Evolutionary conservation across 2,329 filamentous ascomycete species (phyloP).

Genomic region (Colletotrichum lini): DNA sequence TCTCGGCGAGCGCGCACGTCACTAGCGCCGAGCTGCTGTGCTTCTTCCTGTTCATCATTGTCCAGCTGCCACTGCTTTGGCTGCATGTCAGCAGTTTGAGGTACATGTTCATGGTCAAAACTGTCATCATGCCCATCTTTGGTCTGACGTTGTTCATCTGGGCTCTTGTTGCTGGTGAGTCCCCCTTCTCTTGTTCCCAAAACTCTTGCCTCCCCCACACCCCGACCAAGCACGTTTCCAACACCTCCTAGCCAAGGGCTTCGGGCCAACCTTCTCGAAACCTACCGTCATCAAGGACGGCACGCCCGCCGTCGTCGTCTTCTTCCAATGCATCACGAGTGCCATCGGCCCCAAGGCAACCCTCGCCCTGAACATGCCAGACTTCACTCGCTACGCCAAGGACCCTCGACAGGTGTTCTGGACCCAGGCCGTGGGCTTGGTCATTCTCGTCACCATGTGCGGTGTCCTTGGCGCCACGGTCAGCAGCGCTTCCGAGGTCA

Average conservation of each 20-base stretch:
- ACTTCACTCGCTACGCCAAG: constrained; percentile 45
- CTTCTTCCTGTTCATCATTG: constrained; percentile 49
- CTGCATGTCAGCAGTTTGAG: constrained; percentile 33
- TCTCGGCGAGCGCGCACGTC: constrained; percentile 55
- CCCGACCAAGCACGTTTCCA: not conserved
- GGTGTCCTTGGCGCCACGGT: constrained; percentile 64
- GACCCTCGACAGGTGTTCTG: constrained; percentile 42
- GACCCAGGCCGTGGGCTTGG: constrained; percentile 41
- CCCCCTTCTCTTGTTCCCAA: fast-evolving
- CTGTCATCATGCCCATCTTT: constrained; percentile 44
- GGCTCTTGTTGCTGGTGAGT: constrained; percentile 40
- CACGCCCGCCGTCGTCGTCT: constrained; percentile 42
- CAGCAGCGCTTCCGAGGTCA: constrained; percentile 53
- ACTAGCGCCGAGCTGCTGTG: constrained; percentile 44
- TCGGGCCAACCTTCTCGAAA: constrained; percentile 45
- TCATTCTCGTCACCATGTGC: constrained; percentile 46
- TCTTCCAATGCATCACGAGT: constrained; percentile 45
- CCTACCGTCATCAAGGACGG: constrained; percentile 41
- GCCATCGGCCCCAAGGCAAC: constrained; percentile 44
- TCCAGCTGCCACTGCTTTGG: constrained; percentile 47
- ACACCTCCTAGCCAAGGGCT: constrained; percentile 35
- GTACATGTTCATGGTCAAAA: constrained; percentile 46
- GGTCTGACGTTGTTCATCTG: constrained; percentile 45
- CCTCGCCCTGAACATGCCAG: constrained; percentile 43
- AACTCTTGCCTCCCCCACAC: too few species aligned